Evolutionary conservation across 148 eudicot species (phyloP), one percentile per base, ranked within the genome.

Genomic region (Arctostaphylos glauca): DNA sequence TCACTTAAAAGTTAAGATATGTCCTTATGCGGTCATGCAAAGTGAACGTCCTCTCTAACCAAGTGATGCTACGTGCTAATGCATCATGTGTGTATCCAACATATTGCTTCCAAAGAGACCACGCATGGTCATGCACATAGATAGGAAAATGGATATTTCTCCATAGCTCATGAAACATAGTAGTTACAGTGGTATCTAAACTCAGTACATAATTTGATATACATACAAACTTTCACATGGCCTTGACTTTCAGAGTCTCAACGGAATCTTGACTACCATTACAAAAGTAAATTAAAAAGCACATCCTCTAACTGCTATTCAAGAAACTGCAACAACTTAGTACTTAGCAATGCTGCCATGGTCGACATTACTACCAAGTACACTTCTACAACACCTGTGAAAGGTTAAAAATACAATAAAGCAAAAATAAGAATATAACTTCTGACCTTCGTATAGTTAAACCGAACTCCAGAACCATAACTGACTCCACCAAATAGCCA

Each of bases 401-500:
- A 53, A 25, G 13, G 66, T 18, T 44, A 43, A 55, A 74, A 82
- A 41, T 19, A 83, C 16, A 77, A n/a, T 16, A 21, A 70, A 52
- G 12, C 38, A 76, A 58, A 76, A 60, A 68, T 83, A 73, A 44
- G 19, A 56, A 23, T 49, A 56, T 6, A 75, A 68, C 41, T 67
- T 38, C 92, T 83, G 79, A 95, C 98, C 98, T 94, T 88, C 93
- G 86, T 84, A 94, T 84, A 80, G 88, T 83, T 84, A 96, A 90
- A 55, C 98, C 98, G 43, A 96, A 88, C 87, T 96, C 98, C 88
- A 94, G 87, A 75, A 94, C 83, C 97, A 94, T 93, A 76, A 96
- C 85, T 14, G 98, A 85, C 89, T 94, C 98, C 87, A 96, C 84
- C 89, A 94, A 84, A 92, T 96, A 96, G 53, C 98, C 98, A 78